A percentile compares a stretch with the other conserved stretches of the same genome.
Evolutionary conservation across 2,329 filamentous ascomycete genomes (phyloP).

Genomic region (Botrytis elliptica): DNA sequence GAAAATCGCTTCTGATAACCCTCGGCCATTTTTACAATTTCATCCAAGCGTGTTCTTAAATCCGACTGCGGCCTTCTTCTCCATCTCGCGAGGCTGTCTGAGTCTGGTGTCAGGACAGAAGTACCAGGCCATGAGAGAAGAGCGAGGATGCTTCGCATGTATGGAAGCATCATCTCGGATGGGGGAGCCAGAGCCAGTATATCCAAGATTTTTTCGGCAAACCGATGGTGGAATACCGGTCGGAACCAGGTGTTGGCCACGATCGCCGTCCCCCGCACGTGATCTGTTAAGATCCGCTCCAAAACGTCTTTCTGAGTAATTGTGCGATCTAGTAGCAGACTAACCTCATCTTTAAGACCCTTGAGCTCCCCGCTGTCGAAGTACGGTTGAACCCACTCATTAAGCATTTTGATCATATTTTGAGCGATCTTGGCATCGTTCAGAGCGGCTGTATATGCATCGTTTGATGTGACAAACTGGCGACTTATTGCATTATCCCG

Average conservation of each 20-base stretch:
- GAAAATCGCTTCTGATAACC: background rate
- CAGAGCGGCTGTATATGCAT: background rate
- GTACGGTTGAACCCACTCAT: background rate
- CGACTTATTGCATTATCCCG: background rate
- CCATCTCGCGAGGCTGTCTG: background rate
- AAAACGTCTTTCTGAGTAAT: background rate
- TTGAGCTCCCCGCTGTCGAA: background rate
- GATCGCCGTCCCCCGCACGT: background rate
- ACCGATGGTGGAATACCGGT: background rate
- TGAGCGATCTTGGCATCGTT: background rate
- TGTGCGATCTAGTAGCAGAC: background rate
- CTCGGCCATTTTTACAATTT: background rate
- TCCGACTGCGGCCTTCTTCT: background rate
- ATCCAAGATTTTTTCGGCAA: background rate
- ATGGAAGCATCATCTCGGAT: background rate
- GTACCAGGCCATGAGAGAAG: background rate
- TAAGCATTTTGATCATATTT: background rate
- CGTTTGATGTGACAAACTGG: background rate
- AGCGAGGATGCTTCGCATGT: background rate
- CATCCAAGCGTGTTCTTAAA: background rate
- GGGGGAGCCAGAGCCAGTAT: background rate
- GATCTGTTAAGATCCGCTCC: background rate
- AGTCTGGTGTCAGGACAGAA: background rate
- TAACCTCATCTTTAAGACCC: background rate
- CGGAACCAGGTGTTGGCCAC: background rate